Evolutionary conservation across 2,329 filamentous ascomycete genomes (phyloP).

Genomic region (Botrytis fragariae): DNA sequence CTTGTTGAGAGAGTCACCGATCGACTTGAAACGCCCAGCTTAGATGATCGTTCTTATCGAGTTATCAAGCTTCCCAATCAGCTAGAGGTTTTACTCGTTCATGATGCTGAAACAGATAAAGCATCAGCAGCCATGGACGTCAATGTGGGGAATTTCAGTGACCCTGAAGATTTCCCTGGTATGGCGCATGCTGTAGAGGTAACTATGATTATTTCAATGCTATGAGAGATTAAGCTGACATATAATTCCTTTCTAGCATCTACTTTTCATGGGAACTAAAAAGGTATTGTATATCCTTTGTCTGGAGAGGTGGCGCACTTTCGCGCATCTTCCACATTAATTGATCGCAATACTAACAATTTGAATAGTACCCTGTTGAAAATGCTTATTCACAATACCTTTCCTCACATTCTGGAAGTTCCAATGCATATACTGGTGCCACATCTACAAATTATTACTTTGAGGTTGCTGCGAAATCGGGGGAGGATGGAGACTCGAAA

Average conservation of each 20-base stretch:
- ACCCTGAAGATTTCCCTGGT: conserved; percentile 84
- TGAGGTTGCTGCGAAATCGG: conserved; percentile 82
- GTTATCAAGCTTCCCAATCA: conserved; percentile 85
- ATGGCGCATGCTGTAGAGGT: conserved; percentile 85
- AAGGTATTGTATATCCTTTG: conserved; percentile 55
- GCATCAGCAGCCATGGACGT: conserved; percentile 93
- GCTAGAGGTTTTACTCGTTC: conserved; percentile 86
- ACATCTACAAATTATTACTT: conserved; percentile 99
- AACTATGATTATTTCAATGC: conserved; percentile 40
- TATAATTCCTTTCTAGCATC: conserved; percentile 40
- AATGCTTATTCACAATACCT: conserved; percentile 96
- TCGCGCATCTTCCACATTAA: conserved; percentile 11
- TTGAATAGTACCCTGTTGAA: conserved; percentile 74
- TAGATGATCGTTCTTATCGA: conserved; percentile 84
- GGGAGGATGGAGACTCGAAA: conserved; percentile 59
- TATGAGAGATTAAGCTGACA: conserved; percentile 43
- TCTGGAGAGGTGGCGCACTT: conserved; percentile 7
- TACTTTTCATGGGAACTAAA: conserved; percentile 97
- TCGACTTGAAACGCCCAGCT: conserved; percentile 73
- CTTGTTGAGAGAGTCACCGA: conserved; percentile 56
- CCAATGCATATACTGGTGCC: conserved; percentile 90
- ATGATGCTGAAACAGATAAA: conserved; percentile 94
- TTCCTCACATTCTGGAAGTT: conserved; percentile 82
- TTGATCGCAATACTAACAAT: conserved; percentile 24
- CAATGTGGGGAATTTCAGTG: conserved; percentile 93